These are phyloP conservation scores for Biscogniauxia mediterranea DNA, from an alignment of 2,329 filamentous ascomycete genomes.

Conservation along the genomic window DNA sequence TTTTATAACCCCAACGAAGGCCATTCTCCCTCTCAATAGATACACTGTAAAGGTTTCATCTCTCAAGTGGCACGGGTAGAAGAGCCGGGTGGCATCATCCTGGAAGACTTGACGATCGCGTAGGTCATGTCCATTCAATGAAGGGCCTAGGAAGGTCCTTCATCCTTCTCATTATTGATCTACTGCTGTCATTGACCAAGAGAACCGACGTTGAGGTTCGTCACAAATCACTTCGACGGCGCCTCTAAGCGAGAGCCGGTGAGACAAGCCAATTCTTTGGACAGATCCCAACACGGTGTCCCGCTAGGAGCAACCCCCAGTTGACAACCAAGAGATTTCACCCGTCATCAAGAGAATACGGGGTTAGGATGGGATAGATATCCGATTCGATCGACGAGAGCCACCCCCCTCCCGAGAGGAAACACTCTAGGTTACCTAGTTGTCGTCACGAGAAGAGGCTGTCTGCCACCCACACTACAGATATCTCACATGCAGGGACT, in stretches of 20 bases:
- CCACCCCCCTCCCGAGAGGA: neutral
- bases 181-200: neutral
- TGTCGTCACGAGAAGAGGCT: neutral
- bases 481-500: neutral
- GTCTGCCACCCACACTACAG: neutral
- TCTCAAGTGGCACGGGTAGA: neutral
- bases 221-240: neutral
- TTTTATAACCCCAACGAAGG: neutral
- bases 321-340: neutral
- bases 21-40: neutral
- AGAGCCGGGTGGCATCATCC: neutral
- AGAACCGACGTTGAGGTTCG: neutral
- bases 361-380: neutral
- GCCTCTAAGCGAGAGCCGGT: neutral
- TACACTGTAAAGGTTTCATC: neutral
- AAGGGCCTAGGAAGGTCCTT: neutral
- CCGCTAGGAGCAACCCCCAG: neutral
- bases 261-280: neutral
- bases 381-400: neutral
- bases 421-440: neutral
- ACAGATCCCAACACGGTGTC: neutral
- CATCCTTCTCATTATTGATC: neutral
- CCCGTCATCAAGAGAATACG: neutral
- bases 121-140: neutral
- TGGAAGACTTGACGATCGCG: neutral